phyloP scores from a whole-genome alignment of 2,329 filamentous ascomycete genomes.

The Colletotrichum sansevieriae region DNA sequence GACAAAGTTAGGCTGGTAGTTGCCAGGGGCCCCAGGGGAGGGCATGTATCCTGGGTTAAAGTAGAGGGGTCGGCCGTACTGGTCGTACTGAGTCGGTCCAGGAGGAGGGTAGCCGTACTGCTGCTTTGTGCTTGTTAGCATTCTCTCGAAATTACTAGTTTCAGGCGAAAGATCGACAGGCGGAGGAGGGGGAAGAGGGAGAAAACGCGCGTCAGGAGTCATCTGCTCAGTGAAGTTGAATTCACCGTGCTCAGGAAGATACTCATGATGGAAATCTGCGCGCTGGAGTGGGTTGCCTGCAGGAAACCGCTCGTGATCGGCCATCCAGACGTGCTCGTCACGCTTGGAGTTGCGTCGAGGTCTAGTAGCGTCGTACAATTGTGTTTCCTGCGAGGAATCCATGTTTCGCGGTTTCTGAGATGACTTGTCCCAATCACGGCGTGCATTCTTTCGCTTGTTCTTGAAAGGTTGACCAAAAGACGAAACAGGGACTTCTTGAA shows the following conservation, averaged over 20 bases:
- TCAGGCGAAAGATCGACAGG: constrained; percentile 75
- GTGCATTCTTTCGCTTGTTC: constrained; percentile 59
- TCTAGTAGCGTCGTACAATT: constrained; percentile 51
- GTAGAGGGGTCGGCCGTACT: constrained; percentile 56
- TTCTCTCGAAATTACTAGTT: constrained; percentile 77
- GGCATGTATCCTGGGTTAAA: constrained; percentile 64
- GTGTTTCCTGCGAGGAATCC: constrained; percentile 53
- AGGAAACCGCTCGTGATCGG: constrained; percentile 31
- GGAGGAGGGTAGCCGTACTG: constrained; percentile 67
- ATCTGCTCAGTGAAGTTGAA: constrained; percentile 47
- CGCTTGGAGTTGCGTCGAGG: constrained; percentile 62
- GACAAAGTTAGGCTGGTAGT: constrained; percentile 61
- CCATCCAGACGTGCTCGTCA: constrained; percentile 53
- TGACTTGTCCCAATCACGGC: constrained; percentile 62
- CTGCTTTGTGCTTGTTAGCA: constrained; percentile 80
- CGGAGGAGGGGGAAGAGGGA: constrained; percentile 44
- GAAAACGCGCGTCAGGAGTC: constrained; percentile 33
- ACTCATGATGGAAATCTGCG: constrained; percentile 3
- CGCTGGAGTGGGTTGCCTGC: constrained; percentile 6
- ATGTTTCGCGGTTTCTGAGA: constrained; percentile 55
- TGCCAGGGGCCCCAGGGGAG: constrained; percentile 44
- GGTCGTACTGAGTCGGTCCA: constrained; percentile 54
- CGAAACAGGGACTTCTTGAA: constrained; percentile 48
- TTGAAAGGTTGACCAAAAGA: constrained; percentile 50
- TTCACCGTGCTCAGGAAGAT: constrained; percentile 25